These are phyloP conservation scores for Cryomyces minteri DNA, from an alignment of 495 filamentous ascomycete genomes.

Conservation along the genomic window DNA sequence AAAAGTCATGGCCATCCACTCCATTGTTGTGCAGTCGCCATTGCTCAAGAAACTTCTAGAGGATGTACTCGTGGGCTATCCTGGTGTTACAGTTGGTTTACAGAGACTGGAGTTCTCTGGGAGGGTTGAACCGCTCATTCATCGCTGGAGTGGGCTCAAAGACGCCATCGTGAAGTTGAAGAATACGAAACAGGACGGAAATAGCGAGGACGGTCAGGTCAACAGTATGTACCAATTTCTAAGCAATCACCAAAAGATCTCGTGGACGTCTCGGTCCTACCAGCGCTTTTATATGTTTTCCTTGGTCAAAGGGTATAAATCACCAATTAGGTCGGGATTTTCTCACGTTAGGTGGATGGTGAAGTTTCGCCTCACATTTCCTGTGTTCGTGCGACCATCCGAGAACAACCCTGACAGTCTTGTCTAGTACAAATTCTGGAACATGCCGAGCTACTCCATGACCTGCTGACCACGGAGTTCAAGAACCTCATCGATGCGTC, in stretches of 20 bases:
- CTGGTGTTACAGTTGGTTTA: constrained; percentile 41
- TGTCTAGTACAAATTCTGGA: constrained; percentile 27
- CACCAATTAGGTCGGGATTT: too few relatives aligned
- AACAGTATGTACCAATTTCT: too few relatives aligned
- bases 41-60: constrained; percentile 37
- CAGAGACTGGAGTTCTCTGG: constrained; percentile 37
- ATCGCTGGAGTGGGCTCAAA: constrained; percentile 42
- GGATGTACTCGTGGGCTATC: constrained; percentile 39
- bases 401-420: neutral
- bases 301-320: too few relatives aligned
- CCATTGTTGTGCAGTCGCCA: constrained; percentile 47
- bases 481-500: constrained; percentile 33
- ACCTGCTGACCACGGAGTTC: constrained; percentile 39
- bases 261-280: too few relatives aligned
- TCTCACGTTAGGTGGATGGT: too few relatives aligned
- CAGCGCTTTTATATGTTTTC: too few relatives aligned
- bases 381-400: too few relatives aligned
- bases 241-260: too few relatives aligned
- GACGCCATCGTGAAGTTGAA: constrained; percentile 7
- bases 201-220: too few relatives aligned
- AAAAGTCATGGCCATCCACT: constrained; percentile 40
- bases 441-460: constrained; percentile 37
- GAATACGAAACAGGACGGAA: too few relatives aligned
- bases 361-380: too few relatives aligned
- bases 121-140: constrained; percentile 45